Base-by-base conservation (phyloP, 208 protist species). In the Strigomonas oncopelti region DNA sequence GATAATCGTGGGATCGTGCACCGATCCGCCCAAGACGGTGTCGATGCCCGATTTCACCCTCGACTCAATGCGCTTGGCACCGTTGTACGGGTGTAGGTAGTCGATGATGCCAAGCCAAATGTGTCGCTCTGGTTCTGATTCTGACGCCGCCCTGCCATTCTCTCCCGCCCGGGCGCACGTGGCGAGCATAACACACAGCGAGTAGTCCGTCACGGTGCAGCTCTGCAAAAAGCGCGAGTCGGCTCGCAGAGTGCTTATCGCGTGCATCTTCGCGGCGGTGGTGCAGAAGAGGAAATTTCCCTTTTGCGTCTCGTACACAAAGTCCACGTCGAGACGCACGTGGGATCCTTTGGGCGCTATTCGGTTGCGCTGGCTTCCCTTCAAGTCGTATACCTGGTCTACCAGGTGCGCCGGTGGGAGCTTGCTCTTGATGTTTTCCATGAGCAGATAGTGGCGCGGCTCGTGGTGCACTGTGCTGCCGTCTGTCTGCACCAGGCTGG, bases 331-430 rank as follows among this genome's bases (percentile, higher is more conserved):
- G 0, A 92, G 70, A 42, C 75, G 75, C 34, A 94, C 89, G 5
- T 63, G 57, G 29, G 83, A 76, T 1, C 77, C 78, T n/a, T 77
- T 70, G 29, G 75, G 69, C 14, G 84, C 81, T 0, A 73, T 81
- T 45, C 89, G 85, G 70, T 92, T 94, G 61, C 85, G 79, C 63
- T 92, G 89, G 46, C 89, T 94, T 2, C 90, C 90, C 63, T 95
- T 95, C 20, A 95, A 72, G 38, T 95, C 90, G 66, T 87, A 95
- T 0, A 68, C 58, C 38, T 69, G 67, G 29, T 13, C 18, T 8
- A 38, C 38, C n/a, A 69, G 45, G 70, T 59, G 0, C 56, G 60
- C 68, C 65, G 55, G 5, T 53, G 65, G 0, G 46, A 29, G 67
- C 66, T 16, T 13, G 25, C n/a, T 38, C 24, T 68, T 61, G 1